A percentile compares a stretch with the other conserved stretches of the same genome.
Evolutionary conservation across 257 asterid species (phyloP).

Genomic region (Solanum commersonii): DNA sequence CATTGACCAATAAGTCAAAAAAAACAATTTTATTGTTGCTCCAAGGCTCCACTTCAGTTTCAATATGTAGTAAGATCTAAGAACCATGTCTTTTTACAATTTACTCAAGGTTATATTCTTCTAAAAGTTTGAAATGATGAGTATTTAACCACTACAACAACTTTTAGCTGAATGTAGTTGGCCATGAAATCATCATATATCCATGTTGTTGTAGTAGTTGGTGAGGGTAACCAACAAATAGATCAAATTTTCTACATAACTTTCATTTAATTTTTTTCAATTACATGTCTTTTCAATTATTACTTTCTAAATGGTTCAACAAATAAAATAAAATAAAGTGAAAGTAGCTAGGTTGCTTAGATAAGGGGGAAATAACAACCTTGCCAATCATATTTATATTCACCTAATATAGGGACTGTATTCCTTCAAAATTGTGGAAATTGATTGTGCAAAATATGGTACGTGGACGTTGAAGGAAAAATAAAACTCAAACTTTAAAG

Average conservation of each 20-base stretch:
- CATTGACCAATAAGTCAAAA: neutral
- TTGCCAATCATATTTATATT: neutral
- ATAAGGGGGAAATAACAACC: neutral
- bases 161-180: neutral
- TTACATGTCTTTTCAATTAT: neutral
- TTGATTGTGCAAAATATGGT: neutral
- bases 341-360: neutral
- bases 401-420: neutral
- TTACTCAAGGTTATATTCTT: neutral
- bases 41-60: neutral
- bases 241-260: neutral
- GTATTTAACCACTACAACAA: neutral
- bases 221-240: neutral
- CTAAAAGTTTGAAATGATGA: neutral
- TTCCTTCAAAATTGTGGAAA: neutral
- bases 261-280: neutral
- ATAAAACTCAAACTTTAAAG: neutral
- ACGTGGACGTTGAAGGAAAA: neutral
- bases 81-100: neutral
- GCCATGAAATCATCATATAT: neutral
- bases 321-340: neutral
- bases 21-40: neutral
- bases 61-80: neutral
- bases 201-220: neutral
- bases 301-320: neutral